Evolutionary conservation across 1,139 yeast genomes (phyloP), one percentile per base, ranked within the genome.

Genomic region (Sugiyamaella novakii): DNA sequence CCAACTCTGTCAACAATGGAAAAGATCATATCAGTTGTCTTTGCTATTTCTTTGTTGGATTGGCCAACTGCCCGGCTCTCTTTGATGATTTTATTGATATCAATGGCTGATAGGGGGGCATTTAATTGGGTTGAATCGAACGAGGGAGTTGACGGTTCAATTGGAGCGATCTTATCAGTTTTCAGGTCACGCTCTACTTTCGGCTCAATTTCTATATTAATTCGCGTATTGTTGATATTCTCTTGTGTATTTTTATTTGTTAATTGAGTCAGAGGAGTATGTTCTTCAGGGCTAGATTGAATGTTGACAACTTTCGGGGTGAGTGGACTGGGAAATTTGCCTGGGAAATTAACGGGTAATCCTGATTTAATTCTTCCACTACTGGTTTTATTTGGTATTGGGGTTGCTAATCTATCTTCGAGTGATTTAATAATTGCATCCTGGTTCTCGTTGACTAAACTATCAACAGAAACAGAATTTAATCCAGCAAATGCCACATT

Each of bases 281-380:
- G 46, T 5, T 39, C 49, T 8, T 38, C 44, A 2, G 33, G 19
- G 12, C 29, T 21, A 22, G 28, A 14, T 22, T 42, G 33, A 2
- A 19, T n/a, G 24, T 44, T 24, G 12, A 27, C 24, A n/a, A 33
- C 37, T 45, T 47, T 54, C 10, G 61, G 59, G 0, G 60, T 54
- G 49, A 51, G 54, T 2, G 62, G 62, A 34, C 59, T 58, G 2
- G 62, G 63, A 38, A 59, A 59, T 42, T 56, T 59, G 39, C 62
- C 63, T 6, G 62, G 63, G 39, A 56, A 58, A 35, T 56, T 53
- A 6, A 47, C 43, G 0, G 60, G 61, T 28, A 59, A 50, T n/a
- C 61, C 59, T 7, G 60, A 51, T 29, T 55, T 47, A 5, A 54
- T 44, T 15, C 58, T 36, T 15, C 51, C 57, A 19, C 31, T 28